Conservation (phyloP, 305 asterid species). For the Fraxinus angustifolia region DNA sequence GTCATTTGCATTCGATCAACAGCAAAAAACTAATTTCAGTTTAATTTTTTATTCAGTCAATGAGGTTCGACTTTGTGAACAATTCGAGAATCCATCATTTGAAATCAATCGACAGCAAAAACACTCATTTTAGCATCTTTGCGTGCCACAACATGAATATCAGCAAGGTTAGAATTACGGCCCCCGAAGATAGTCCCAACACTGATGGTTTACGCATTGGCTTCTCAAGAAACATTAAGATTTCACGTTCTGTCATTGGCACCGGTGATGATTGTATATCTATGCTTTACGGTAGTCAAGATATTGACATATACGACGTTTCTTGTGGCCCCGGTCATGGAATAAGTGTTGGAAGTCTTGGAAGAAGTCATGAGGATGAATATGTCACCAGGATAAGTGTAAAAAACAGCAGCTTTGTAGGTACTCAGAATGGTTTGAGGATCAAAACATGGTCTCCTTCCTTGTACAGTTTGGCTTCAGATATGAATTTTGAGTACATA, state of each 20-base stretch:
- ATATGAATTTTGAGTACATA: conserved; percentile 34
- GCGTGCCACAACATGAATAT: conserved; percentile 39
- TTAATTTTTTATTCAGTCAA: conserved; percentile 25
- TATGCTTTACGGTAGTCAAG: conserved; percentile 47
- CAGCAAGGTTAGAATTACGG: conserved; percentile 32
- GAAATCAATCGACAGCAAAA: conserved; percentile 57
- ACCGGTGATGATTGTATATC: conserved; percentile 64
- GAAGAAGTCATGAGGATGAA: conserved; percentile 26
- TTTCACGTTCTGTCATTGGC: conserved; percentile 30
- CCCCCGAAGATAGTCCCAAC: conserved; percentile 61
- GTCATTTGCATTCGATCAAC: background rate
- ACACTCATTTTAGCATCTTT: conserved; percentile 44
- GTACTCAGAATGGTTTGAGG: conserved; percentile 44
- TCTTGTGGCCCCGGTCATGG: conserved; percentile 68
- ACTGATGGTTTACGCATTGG: conserved; percentile 67
- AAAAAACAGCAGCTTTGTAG: conserved; percentile 31
- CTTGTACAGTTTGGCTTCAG: conserved; percentile 26
- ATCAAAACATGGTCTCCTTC: conserved; percentile 58
- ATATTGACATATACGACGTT: conserved; percentile 36
- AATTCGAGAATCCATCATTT: conserved; percentile 38
- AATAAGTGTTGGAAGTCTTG: conserved; percentile 62
- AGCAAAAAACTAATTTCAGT: background rate
- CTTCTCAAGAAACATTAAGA: conserved; percentile 30
- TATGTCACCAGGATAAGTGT: conserved; percentile 31
- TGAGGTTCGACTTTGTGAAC: conserved; percentile 49